phyloP scores from a whole-genome alignment of 495 filamentous ascomycete genomes.

The Lichenothelia convexa region DNA sequence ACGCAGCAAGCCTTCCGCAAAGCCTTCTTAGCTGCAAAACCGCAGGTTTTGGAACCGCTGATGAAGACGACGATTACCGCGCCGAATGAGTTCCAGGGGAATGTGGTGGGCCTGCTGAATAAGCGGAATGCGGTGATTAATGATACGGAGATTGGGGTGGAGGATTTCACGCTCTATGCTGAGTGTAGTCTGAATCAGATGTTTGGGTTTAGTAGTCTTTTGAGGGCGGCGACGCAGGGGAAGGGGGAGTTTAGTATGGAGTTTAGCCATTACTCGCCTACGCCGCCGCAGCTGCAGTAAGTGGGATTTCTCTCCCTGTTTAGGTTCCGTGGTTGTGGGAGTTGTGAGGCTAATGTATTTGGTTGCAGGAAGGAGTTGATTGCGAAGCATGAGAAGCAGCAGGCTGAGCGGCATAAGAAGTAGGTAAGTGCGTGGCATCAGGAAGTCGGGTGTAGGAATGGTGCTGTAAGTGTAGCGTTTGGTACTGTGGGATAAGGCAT shows the following conservation, averaged over 20 bases:
- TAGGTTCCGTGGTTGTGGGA: no score
- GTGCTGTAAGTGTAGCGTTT: not conserved
- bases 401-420: conserved; percentile 56
- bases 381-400: conserved; percentile 70
- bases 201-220: conserved; percentile 86
- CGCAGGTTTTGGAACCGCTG: conserved; percentile 76
- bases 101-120: conserved; percentile 84
- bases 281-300: conserved; percentile 81
- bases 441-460: not conserved
- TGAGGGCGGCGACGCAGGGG: conserved; percentile 88
- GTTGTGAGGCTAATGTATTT: no score
- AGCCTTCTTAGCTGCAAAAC: conserved; percentile 62
- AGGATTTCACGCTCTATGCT: conserved; percentile 88
- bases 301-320: no score
- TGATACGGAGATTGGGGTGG: conserved; percentile 84
- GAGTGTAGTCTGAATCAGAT: conserved; percentile 89
- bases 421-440: conserved; percentile 15
- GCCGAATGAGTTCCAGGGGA: conserved; percentile 95
- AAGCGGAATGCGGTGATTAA: conserved; percentile 91
- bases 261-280: conserved; percentile 83
- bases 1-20: conserved; percentile 96
- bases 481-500: not conserved
- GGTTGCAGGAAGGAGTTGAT: conserved; percentile 86
- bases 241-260: conserved; percentile 99
- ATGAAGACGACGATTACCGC: conserved; percentile 98